Conservation (phyloP, 495 filamentous ascomycete genomes). For the Aspergillus egyptiacus region DNA sequence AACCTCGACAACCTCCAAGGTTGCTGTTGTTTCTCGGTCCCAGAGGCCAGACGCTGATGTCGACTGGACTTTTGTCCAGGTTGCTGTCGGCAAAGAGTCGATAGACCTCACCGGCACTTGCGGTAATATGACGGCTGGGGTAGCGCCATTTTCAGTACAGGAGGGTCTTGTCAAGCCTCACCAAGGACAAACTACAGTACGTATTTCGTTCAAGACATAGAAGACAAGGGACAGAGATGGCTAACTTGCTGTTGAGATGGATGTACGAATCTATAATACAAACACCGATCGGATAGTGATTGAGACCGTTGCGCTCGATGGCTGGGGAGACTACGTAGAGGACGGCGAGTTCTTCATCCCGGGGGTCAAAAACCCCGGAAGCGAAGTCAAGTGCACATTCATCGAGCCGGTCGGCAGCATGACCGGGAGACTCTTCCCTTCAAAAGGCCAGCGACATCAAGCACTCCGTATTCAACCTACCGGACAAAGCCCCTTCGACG, state of each 20-base stretch:
- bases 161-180: constrained; percentile 19
- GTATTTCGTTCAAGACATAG: neutral
- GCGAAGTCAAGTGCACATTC: constrained; percentile 26
- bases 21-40: constrained; percentile 30
- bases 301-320: constrained; percentile 23
- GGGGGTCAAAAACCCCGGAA: constrained; percentile 22
- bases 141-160: constrained; percentile 34
- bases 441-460: neutral
- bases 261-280: constrained; percentile 28
- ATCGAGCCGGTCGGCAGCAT: constrained; percentile 27
- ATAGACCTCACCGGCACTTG: constrained; percentile 38
- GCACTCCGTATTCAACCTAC: neutral
- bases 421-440: constrained; percentile 30
- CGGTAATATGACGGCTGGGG: constrained; percentile 36
- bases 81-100: constrained; percentile 24
- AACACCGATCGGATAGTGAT: constrained; percentile 25
- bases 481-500: constrained; percentile 12
- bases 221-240: neutral
- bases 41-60: constrained; percentile 24
- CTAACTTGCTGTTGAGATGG: constrained; percentile 15
- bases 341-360: constrained; percentile 24
- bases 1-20: constrained; percentile 36
- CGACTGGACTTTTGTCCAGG: constrained; percentile 37
- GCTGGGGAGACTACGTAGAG: constrained; percentile 19
- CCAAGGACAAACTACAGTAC: neutral